Evolutionary conservation across 1,284 basidiomycete genomes (phyloP), one percentile per base, ranked within the genome.

Genomic region (Cystobasidium sp.): DNA sequence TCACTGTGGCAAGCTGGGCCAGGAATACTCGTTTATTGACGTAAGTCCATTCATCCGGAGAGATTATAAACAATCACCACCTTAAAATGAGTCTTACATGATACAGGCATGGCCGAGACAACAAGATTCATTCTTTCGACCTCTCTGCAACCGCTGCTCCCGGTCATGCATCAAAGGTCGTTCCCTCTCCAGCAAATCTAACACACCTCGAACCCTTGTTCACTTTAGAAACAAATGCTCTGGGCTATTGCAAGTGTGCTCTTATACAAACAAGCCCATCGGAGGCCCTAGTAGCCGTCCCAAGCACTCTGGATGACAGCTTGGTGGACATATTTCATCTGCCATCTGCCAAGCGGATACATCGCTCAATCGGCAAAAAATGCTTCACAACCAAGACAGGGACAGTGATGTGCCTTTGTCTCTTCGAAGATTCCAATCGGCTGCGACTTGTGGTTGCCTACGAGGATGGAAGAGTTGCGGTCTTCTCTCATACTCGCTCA

Each of bases 291-390:
- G 55, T 79, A 0, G 78, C 79, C 0, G 75, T 79, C 1, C 78
- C 77, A 24, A 74, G 78, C 31, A 64, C 79, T 46, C 76, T 76
- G 22, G 77, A 79, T 44, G 79, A 80, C 52, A 77, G 77, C 10
- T 43, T 69, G 6, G 74, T 79, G 12, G 79, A 80, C 65, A 76
- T 80, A 41, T 80, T 78, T 44, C 77, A 79, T 59, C 41, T 79
- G 3, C 78, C 78, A 0, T 72, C 75, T 0, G 39, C 46, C 12
- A 58, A 52, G 1, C 76, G 79, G 6, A 37, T 77, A 0, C 76
- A 77, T 51, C 73, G 79, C 0, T 77, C 78, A 6, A 37, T 80
- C 18, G 79, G 79, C n/a, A 68, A 58, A 7, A 64, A 62, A 14
- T 53, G 63, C 1, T 76, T 75, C 18, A 22, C 62, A 2, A 64